Percentiles rank a stretch among this genome's conserved stretches.
phyloP scores from a whole-genome alignment of 2,329 filamentous ascomycete species.

The Bipolaris zeicola region DNA sequence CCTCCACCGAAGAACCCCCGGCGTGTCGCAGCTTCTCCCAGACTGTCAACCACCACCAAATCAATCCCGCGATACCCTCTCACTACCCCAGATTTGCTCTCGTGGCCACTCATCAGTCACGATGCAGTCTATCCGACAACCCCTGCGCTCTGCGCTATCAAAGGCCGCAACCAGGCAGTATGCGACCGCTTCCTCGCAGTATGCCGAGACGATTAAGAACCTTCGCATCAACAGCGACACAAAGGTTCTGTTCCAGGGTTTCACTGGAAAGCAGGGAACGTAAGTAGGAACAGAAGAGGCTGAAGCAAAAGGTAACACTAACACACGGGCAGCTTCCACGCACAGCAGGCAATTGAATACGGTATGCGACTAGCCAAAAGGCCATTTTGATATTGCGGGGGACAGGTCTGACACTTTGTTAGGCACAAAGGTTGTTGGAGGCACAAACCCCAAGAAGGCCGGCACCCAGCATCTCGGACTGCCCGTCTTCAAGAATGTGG shows the following conservation, averaged over 20 bases:
- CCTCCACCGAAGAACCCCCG: constrained; percentile 27
- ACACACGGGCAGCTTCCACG: constrained; percentile 78
- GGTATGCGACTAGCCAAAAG: constrained; percentile 62
- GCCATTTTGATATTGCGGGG: constrained; percentile 20
- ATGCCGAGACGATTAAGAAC: constrained; percentile 62
- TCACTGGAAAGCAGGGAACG: constrained; percentile 95
- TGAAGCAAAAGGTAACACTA: constrained; percentile 16
- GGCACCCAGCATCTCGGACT: constrained; percentile 86
- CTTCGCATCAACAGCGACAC: constrained; percentile 91
- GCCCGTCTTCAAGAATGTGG: constrained; percentile 90
- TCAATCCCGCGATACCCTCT: constrained; percentile 19
- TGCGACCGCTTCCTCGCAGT: constrained; percentile 69
- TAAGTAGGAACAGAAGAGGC: constrained; percentile 34
- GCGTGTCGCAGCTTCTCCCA: constrained; percentile 31
- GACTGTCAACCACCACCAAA: constrained; percentile 26
- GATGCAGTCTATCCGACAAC: constrained; percentile 87
- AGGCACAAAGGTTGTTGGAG: constrained; percentile 97
- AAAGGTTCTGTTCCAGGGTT: constrained; percentile 95
- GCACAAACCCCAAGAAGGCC: constrained; percentile 99
- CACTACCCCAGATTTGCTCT: constrained; percentile 25
- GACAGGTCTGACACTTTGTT: constrained; percentile 36
- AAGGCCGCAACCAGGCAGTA: constrained; percentile 76
- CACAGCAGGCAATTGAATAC: constrained; percentile 97
- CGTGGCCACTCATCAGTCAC: constrained; percentile 48
- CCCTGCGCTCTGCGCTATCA: constrained; percentile 70